Base-by-base conservation (phyloP, 1,139 yeast genomes). In the Suhomyces taliae region DNA sequence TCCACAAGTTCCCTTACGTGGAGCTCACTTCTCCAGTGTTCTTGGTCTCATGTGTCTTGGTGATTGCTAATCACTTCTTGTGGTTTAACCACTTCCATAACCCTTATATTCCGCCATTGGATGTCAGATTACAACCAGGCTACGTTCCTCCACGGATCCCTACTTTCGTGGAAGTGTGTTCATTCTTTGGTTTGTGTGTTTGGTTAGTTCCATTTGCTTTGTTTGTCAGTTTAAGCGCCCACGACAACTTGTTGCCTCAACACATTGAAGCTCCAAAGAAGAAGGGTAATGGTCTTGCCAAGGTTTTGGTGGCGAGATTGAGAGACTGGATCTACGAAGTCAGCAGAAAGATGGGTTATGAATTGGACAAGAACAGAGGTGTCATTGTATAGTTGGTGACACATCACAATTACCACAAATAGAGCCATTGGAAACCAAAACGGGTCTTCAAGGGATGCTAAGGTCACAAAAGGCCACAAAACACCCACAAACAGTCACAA, bases 201-300 rank as follows among this genome's bases (percentile, higher is more conserved):
- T 93, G 99, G 99, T 77, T 91, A 51, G 80, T 93, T 38, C 99
- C 99, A 32, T 90, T 93, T 66, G 85, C 97, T 2, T 74, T 95
- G 52, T 91, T 95, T 67, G 93, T 95, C 27, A 87, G 96, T 43
- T 76, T 93, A 51, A 87, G 96, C 62, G 98, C 98, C 7, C 88
- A 90, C 52, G 99, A 95, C 59, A 87, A 90, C 60, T 82, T 87
- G 27, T 76, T 93, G 43, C 99, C 99, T 6, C 79, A 73, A 48
- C 79, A 75, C 50, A 53, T 67, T 49, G 74, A 67, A 34, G 57
- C 60, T 9, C 66, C 67, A 37, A 35, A 31, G 9, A 52, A 51
- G 36, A 73, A 65, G 55, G 72, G 64, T 42, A 63, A 62, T 39
- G 85, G 85, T 4, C 65, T 84, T 51, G 86, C 90, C 33, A 86